phyloP scores from a whole-genome alignment of 768 basidiomycete genomes.

The Neoboletus subvelutipes region DNA sequence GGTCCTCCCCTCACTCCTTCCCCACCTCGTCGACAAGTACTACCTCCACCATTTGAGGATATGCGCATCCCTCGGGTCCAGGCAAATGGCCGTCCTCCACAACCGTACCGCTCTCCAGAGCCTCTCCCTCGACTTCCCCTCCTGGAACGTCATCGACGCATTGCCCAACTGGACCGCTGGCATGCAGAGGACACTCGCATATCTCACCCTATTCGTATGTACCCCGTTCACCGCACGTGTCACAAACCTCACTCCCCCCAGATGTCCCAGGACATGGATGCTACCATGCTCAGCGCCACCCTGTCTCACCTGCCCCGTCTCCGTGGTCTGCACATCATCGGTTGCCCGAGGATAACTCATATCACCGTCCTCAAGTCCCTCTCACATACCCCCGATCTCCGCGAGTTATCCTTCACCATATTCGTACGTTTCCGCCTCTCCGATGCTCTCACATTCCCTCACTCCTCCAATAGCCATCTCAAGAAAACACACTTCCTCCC shows the following conservation, averaged over 20 bases:
- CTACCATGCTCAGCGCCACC: slow-evolving; percentile 45
- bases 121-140: slow-evolving; percentile 57
- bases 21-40: slow-evolving; percentile 42
- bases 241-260: slow-evolving; percentile 25
- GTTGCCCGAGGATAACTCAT: slow-evolving; percentile 60
- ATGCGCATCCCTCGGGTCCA: slow-evolving; percentile 50
- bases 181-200: slow-evolving; percentile 46
- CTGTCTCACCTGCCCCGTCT: slow-evolving; percentile 53
- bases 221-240: not conserved
- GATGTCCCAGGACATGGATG: slow-evolving; percentile 59
- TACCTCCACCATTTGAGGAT: slow-evolving; percentile 49
- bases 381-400: slow-evolving; percentile 51
- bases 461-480: slow-evolving; percentile 10
- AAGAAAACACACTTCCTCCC: slow-evolving; percentile 8
- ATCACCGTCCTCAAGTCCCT: slow-evolving; percentile 42
- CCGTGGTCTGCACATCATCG: slow-evolving; percentile 57
- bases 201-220: slow-evolving; percentile 62
- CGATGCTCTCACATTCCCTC: not conserved
- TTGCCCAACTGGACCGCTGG: slow-evolving; percentile 56
- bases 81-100: slow-evolving; percentile 47
- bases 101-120: slow-evolving; percentile 40
- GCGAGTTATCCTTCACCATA: slow-evolving; percentile 60
- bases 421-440: slow-evolving; percentile 41
- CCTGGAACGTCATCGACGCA: slow-evolving; percentile 58
- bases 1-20: slow-evolving; percentile 51